These are phyloP conservation scores for Cyamopsis tetragonoloba DNA, from an alignment of 306 rosid species.

Conservation along the genomic window DNA sequence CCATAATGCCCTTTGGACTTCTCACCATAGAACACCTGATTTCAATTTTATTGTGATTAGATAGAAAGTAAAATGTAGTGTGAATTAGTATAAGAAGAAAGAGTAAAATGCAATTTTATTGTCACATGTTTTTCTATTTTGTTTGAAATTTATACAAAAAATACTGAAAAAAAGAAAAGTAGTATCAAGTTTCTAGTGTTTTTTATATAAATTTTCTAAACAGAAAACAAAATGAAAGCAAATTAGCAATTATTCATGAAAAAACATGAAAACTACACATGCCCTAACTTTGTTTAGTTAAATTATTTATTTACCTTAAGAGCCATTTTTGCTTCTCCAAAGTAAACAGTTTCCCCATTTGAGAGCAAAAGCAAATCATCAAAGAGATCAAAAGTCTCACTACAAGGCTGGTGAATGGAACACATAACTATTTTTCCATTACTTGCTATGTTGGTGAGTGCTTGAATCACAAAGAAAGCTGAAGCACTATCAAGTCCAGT, in stretches of 20 bases:
- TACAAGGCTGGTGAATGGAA: slow-evolving; percentile 69
- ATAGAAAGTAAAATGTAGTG: not conserved
- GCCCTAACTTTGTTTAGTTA: not conserved
- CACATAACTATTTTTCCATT: slow-evolving; percentile 60
- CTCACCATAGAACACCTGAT: slow-evolving; percentile 44
- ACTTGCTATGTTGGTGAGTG: slow-evolving; percentile 54
- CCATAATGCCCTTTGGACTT: slow-evolving; percentile 49
- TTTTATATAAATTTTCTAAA: no score
- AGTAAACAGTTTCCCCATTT: slow-evolving; percentile 62
- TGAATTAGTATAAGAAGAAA: not conserved
- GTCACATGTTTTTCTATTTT: no score
- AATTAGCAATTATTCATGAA: no score
- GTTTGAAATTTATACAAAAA: no score
- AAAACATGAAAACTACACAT: no score
- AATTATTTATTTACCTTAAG: slow-evolving; percentile 41
- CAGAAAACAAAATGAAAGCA: no score
- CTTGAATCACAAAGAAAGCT: slow-evolving; percentile 58
- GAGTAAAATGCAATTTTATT: no score
- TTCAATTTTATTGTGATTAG: not conserved
- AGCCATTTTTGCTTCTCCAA: slow-evolving; percentile 55
- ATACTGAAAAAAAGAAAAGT: no score
- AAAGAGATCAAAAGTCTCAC: slow-evolving; percentile 64
- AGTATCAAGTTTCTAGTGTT: no score
- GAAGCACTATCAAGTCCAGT: slow-evolving; percentile 86
- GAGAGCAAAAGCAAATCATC: slow-evolving; percentile 68